A percentile compares a stretch with the other conserved stretches of the same genome.
phyloP scores from a whole-genome alignment of 2,329 filamentous ascomycete genomes.

The Sarocladium kiliense region DNA sequence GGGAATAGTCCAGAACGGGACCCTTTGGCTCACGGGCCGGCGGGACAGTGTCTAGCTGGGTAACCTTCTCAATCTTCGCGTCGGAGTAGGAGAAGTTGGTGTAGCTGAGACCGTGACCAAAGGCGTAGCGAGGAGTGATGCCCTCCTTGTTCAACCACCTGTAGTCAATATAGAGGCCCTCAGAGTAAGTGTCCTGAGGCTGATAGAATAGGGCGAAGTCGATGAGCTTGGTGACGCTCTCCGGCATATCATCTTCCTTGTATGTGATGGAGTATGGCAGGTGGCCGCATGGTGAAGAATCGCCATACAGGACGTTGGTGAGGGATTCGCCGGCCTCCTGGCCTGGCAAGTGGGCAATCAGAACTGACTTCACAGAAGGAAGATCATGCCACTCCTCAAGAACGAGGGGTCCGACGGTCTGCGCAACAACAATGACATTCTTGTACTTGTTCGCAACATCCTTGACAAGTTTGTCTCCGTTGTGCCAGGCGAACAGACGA shows the following conservation, averaged over 20 bases:
- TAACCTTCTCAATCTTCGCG: constrained; percentile 40
- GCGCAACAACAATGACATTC: constrained; percentile 74
- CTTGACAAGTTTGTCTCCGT: constrained; percentile 71
- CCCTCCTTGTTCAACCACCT: constrained; percentile 76
- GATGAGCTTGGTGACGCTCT: constrained; percentile 35
- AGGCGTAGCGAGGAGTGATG: constrained; percentile 74
- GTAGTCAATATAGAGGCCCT: constrained; percentile 86
- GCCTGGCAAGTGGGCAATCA: constrained; percentile 81
- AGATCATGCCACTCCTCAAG: constrained; percentile 77
- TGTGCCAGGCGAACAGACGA: constrained; percentile 60
- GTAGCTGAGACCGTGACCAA: constrained; percentile 82
- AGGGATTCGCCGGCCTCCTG: constrained; percentile 83
- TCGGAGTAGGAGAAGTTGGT: constrained; percentile 62
- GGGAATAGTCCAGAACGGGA: constrained; percentile 41
- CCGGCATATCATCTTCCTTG: constrained; percentile 64
- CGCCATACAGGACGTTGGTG: constrained; percentile 73
- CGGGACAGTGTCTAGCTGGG: constrained; percentile 34
- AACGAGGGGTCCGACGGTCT: constrained; percentile 78
- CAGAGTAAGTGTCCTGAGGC: constrained; percentile 77
- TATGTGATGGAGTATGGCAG: constrained; percentile 85
- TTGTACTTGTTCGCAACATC: constrained; percentile 54
- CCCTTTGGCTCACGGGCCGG: constrained; percentile 28
- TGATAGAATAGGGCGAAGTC: constrained; percentile 51
- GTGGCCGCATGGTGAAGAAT: constrained; percentile 70
- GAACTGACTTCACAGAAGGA: constrained; percentile 69